Conservation (phyloP, 2,329 filamentous ascomycete species). For the Dryadomyces quercivorus region DNA sequence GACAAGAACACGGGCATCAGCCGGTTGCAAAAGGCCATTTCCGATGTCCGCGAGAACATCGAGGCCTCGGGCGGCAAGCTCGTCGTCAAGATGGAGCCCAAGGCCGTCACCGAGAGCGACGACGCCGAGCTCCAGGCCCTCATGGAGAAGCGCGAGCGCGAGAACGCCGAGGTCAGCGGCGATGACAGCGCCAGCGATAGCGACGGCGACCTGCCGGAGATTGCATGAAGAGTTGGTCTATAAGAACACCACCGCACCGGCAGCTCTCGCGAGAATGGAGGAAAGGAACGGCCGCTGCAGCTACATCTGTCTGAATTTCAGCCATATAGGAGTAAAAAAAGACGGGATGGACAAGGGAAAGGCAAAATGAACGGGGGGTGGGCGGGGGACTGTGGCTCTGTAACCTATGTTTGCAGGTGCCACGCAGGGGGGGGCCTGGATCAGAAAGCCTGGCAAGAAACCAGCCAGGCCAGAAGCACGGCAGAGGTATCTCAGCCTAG, state of each 20-base stretch:
- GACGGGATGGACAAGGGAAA: neutral
- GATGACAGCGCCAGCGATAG: conserved; percentile 95
- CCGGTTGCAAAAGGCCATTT: conserved; percentile 77
- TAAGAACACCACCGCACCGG: too few relatives aligned
- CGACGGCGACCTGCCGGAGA: conserved; percentile 61
- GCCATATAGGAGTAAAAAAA: neutral
- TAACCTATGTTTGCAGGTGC: too few relatives aligned
- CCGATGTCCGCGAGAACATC: conserved; percentile 75
- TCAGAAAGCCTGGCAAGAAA: too few relatives aligned
- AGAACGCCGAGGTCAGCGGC: conserved; percentile 95
- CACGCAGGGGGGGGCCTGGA: too few relatives aligned
- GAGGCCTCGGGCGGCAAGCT: conserved; percentile 65
- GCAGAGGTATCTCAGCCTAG: too few relatives aligned
- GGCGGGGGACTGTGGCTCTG: too few relatives aligned
- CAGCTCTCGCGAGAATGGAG: too few relatives aligned
- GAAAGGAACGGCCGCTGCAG: too few relatives aligned
- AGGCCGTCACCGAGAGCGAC: conserved; percentile 97
- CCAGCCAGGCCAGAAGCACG: too few relatives aligned
- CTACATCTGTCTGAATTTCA: too few relatives aligned
- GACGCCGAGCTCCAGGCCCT: conserved; percentile 93
- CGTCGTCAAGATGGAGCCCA: conserved; percentile 94
- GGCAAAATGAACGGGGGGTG: neutral
- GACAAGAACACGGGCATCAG: conserved; percentile 83
- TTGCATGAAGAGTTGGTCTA: neutral
- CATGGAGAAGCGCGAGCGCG: conserved; percentile 97